Percentiles rank a stretch among this genome's conserved stretches.
phyloP scores from a whole-genome alignment of 2,329 filamentous ascomycete species.

The Botryotinia convoluta region DNA sequence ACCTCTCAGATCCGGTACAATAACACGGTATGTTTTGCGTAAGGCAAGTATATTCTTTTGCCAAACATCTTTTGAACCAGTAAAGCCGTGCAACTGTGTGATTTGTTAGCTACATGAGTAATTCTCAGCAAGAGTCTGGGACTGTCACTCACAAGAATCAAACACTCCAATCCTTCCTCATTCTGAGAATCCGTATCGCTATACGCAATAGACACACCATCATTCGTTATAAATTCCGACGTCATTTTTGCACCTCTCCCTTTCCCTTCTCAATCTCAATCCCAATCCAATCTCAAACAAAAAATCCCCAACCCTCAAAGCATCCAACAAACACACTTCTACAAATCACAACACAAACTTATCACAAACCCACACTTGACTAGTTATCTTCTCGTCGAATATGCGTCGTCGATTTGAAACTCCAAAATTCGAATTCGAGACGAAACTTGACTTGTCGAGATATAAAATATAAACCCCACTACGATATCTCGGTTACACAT shows the following conservation, averaged over 20 bases:
- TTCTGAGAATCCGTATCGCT: conserved; percentile 28
- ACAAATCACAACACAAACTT: not conserved
- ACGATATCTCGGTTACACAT: not conserved
- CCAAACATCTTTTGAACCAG: conserved; percentile 36
- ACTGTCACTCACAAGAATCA: conserved; percentile 30
- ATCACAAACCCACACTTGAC: not conserved
- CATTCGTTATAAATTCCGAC: conserved; percentile 24
- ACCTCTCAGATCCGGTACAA: conserved; percentile 36
- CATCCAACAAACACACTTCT: not conserved
- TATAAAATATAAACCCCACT: not conserved
- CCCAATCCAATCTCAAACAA: too few relatives aligned
- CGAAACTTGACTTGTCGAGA: not conserved
- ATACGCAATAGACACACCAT: conserved; percentile 29
- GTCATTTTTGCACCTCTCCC: not conserved
- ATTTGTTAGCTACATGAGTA: not conserved
- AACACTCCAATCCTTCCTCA: conserved; percentile 20
- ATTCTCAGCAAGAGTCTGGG: not conserved
- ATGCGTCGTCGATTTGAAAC: not conserved
- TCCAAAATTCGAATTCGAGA: not conserved
- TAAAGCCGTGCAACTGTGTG: conserved; percentile 39
- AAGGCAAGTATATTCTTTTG: conserved; percentile 35
- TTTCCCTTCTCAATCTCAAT: not conserved
- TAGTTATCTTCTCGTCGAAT: not conserved
- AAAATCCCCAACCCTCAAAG: not conserved
- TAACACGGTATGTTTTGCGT: conserved; percentile 29